Base-by-base conservation (phyloP, 2,329 filamentous ascomycete species). In the Massarina eburnea region DNA sequence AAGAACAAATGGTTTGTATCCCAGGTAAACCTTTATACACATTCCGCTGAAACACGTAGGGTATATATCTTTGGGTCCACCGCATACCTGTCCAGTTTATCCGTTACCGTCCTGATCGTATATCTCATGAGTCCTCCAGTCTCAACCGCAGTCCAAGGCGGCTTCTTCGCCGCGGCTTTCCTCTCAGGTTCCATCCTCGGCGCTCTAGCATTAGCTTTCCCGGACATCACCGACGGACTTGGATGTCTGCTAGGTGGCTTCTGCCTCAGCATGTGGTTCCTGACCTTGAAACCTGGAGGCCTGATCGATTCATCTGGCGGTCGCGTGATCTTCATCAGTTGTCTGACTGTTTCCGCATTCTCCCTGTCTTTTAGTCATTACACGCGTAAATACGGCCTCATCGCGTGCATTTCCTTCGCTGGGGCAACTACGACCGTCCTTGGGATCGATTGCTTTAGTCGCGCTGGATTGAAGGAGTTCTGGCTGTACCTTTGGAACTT, bases 391-490 rank as follows among this genome's bases (percentile, higher is more conserved):
- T 92, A 92, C 68, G 86, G 84, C 1, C 73, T 95, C 39, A 92
- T 96, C 29, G 75, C 76, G 10, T 82, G 82, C 38, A 90, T 90
- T 10, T 82, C 91, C 0, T 95, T 96, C 63, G 80, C 83, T 4
- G 92, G 92, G 7, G 86, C 90, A 3, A 96, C 90, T 0, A 82
- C 82, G 3, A 77, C 86, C 1, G 81, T 95, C 12, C 71, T 97
- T 2, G 92, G 92, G 2, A 88, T 97, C 46, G 92, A 97, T 67
- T 95, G 90, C 69, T 95, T 92, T 59, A 92, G 85, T 60, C 79
- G 84, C 51, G 90, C 91, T n/a, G 92, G 92, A 0, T 74, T 95
- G 58, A 96, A 96, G 68, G 92, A 97, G 67, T 96, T 96, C 57
- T 97, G 92, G 92, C 80, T 89, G 5, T 97, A 95, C 66, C 78